Percentiles rank a stretch among this genome's conserved stretches.
Evolutionary conservation across 805 yeast genomes (phyloP).

Genomic region (Wickerhamomyces chaumierensis): DNA sequence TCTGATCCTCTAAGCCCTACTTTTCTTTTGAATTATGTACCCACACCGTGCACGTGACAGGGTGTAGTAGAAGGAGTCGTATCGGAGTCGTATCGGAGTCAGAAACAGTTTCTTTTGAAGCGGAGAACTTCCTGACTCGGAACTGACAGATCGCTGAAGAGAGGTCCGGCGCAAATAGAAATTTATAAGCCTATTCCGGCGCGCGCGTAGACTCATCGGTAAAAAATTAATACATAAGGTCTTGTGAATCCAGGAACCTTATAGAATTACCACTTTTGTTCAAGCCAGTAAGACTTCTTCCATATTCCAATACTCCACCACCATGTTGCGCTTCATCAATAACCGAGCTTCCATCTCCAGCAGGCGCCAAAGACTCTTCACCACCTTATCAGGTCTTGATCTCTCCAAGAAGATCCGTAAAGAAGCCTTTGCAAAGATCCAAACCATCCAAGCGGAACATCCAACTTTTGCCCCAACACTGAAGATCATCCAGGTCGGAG

Average conservation of each 20-base stretch:
- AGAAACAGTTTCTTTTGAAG: too few species aligned
- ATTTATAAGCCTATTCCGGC: too few species aligned
- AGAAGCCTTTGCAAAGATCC: conserved; percentile 28
- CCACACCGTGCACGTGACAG: too few species aligned
- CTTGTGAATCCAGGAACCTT: background rate
- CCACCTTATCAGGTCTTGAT: conserved; percentile 34
- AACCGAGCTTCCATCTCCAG: conserved; percentile 4
- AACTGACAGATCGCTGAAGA: too few species aligned
- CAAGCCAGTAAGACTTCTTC: conserved; percentile 2
- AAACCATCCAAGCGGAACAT: conserved; percentile 22
- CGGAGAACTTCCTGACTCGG: too few species aligned
- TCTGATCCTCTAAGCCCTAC: too few species aligned
- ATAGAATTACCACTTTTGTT: background rate
- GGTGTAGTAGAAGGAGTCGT: too few species aligned
- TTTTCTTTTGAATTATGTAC: too few species aligned
- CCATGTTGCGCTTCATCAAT: background rate
- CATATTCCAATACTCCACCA: background rate
- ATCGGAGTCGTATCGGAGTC: too few species aligned
- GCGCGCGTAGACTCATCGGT: too few species aligned
- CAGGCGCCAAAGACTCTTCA: conserved; percentile 15
- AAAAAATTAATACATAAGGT: too few species aligned
- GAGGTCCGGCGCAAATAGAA: too few species aligned
- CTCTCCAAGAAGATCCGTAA: conserved; percentile 33
- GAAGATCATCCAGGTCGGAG: conserved; percentile 83
- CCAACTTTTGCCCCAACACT: conserved; percentile 63